Evolutionary conservation across 176 grass and related monocot species (phyloP), one percentile per base, ranked within the genome.

Genomic region (Zizania latifolia): DNA sequence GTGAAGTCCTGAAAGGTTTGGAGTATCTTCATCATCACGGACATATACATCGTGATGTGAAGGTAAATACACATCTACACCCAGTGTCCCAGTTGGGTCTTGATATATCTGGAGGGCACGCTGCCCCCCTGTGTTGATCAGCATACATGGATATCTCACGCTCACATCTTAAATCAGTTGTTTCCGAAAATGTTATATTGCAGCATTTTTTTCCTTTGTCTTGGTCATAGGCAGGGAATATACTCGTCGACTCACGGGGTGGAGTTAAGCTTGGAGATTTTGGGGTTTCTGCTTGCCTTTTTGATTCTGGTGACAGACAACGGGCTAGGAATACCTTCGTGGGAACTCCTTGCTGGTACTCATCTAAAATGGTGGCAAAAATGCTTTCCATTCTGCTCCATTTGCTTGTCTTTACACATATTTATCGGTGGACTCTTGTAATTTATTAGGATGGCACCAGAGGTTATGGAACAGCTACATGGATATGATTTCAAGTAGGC

Each of bases 231-330:
- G 95, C 95, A 90, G 95, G 95, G 76, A 99, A 99, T 82, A 99
- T 99, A 40, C 85, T 99, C 64, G 89, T 92, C 1, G 89, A 99
- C 90, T 67, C 82, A 84, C 65, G 74, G 34, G 89, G 89, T 56
- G 89, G 81, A 79, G 62, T 94, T 82, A 99, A 99, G 81, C 95
- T 99, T 57, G 91, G 89, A 71, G 95, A 98, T 72, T 98, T 94
- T 82, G 95, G 95, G 46, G 95, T 98, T 71, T 98, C 95, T 69
- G 95, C 91, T 68, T 98, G 95, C 84, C 86, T 98, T 76, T 98
- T 98, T 79, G 91, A 99, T 69, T 86, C 88, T 22, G 91, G 95
- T 79, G 91, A 90, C 44, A 89, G 95, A 45, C 95, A 92, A 61
- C 87, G 91, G 48, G 82, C 86, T 28, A 94, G 94, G 72, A 99